Evolutionary conservation across 139 green algal genomes (phyloP), one percentile per base, ranked within the genome.

Genomic region (Pycnococcus provasolii): DNA sequence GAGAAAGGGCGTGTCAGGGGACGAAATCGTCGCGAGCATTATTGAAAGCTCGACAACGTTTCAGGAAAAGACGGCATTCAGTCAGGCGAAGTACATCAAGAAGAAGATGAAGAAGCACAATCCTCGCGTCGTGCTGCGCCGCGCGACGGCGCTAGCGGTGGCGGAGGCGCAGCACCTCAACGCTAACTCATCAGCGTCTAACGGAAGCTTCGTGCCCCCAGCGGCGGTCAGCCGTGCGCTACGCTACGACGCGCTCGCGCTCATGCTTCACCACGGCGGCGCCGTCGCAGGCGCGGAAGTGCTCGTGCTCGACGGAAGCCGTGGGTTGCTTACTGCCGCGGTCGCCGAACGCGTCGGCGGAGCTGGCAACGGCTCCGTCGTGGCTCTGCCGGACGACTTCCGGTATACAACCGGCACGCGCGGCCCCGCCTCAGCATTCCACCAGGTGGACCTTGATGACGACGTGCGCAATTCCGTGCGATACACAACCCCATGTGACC

Each of bases 71-170:
- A 79, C 73, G 5, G 73, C 65, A 26, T 79, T 81, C 3, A 70
- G 73, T 5, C 72, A 78, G 70, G 73, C 81, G 73, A 79, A 79
- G 73, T 79, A 79, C 53, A 52, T 62, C 52, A 58, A 45, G 15
- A 81, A 81, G 73, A 79, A 79, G 73, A 52, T 77, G 73, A 79
- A 79, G 73, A 79, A 79, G 65, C 59, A 79, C 59, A 51, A 44
- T 40, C 72, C 61, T 1, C 50, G 44, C 2, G 8, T 79, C 45
- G 54, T 71, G 15, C 45, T 82, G 26, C 63, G 73, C 40, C 71
- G 76, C 8, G 66, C 73, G 13, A 65, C 72, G 37, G 73, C 74
- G 13, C 37, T 55, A 55, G 11, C 9, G 50, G 9, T 55, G 50
- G 50, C 50, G 50, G 9, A 9, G 50, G 9, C 50, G 50, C 13